phyloP scores from a whole-genome alignment of 257 asterid species.

The Nicotiana otophora region DNA sequence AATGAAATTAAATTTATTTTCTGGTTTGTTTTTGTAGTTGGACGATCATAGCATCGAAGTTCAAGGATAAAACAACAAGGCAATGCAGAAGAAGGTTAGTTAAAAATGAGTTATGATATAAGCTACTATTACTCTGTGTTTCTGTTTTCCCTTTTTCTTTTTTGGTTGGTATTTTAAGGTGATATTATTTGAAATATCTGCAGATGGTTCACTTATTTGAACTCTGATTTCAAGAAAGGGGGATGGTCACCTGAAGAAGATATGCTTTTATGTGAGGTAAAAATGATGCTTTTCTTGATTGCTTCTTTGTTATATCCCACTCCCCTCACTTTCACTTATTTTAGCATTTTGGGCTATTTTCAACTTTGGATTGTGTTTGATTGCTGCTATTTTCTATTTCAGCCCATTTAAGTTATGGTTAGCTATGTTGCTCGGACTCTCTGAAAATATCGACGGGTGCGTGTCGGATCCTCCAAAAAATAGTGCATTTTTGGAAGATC shows the following conservation, averaged over 20 bases:
- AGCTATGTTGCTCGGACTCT: too few species aligned
- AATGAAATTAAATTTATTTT: slow-evolving; percentile 17
- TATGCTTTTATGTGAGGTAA: slow-evolving; percentile 91
- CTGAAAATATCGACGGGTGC: too few species aligned
- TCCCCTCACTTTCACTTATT: not conserved
- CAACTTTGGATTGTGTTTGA: not conserved
- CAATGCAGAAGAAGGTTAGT: slow-evolving; percentile 97
- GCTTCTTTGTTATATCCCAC: not conserved
- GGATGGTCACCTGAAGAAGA: slow-evolving; percentile 99
- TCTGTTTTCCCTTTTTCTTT: not conserved
- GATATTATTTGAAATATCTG: slow-evolving; percentile 6
- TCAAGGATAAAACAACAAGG: slow-evolving; percentile 93
- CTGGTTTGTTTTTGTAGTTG: slow-evolving; percentile 50
- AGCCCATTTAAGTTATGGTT: not conserved
- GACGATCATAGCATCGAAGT: slow-evolving; percentile 86
- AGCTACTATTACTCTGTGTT: not conserved
- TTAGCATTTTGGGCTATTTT: not conserved
- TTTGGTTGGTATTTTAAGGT: slow-evolving; percentile 10
- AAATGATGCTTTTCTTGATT: slow-evolving; percentile 13
- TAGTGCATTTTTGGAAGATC: too few species aligned
- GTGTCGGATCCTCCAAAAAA: too few species aligned
- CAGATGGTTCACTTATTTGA: slow-evolving; percentile 98
- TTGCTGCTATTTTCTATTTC: not conserved
- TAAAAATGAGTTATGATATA: slow-evolving; percentile 4
- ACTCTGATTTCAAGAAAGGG: slow-evolving; percentile 98